Evolutionary conservation across 495 filamentous ascomycete species (phyloP).

Genomic region (Lepraria neglecta): DNA sequence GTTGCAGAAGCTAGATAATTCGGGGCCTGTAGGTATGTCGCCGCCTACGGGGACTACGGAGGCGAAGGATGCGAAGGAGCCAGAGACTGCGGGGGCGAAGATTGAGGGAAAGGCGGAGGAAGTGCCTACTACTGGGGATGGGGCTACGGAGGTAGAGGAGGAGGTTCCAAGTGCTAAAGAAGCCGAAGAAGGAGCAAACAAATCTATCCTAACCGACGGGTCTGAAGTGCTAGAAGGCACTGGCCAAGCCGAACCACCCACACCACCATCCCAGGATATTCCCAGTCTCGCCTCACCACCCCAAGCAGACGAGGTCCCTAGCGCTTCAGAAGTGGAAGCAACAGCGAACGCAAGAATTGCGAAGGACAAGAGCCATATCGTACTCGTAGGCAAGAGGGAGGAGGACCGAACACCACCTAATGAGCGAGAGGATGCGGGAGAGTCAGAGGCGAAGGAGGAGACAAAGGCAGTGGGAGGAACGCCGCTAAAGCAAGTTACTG

Average conservation of each 20-base stretch:
- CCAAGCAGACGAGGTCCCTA: neutral
- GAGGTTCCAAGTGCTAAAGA: constrained; percentile 2
- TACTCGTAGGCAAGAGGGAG: constrained; percentile 16
- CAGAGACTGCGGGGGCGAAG: constrained; percentile 25
- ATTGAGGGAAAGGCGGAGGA: constrained; percentile 24
- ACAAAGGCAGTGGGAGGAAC: constrained; percentile 7
- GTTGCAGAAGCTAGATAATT: constrained; percentile 22
- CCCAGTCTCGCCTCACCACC: neutral
- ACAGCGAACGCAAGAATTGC: constrained; percentile 21
- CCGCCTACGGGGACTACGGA: constrained; percentile 25
- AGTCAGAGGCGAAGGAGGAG: neutral
- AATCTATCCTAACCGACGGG: neutral
- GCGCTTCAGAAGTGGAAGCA: constrained; percentile 16
- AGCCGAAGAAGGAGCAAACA: constrained; percentile 5
- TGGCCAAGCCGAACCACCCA: constrained; percentile 14
- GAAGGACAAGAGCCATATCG: constrained; percentile 22
- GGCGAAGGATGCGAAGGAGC: constrained; percentile 40
- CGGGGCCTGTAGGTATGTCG: constrained; percentile 23
- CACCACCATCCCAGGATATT: neutral
- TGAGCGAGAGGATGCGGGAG: neutral
- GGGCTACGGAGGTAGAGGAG: constrained; percentile 21
- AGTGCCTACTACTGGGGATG: constrained; percentile 4
- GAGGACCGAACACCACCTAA: constrained; percentile 11
- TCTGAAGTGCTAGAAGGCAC: constrained; percentile 17
- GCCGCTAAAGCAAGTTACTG: constrained; percentile 4